Conservation (phyloP, 2,329 filamentous ascomycete genomes). For the Microcyclospora pomicola region DNA sequence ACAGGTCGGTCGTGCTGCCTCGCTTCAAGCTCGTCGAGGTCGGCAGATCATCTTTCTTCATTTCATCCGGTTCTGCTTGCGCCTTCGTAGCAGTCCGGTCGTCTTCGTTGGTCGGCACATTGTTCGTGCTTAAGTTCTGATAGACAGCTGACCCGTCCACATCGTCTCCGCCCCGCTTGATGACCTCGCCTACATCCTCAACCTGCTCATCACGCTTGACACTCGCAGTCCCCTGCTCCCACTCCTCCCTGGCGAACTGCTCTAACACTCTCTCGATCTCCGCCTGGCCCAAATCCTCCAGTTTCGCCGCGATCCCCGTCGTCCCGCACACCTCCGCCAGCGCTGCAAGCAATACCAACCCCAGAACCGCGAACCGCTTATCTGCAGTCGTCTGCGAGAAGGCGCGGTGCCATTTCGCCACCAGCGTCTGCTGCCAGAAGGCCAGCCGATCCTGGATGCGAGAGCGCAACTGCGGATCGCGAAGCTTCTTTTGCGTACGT, state of each 20-base stretch:
- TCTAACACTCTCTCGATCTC: constrained; percentile 30
- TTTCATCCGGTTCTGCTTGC: constrained; percentile 14
- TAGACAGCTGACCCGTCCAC: constrained; percentile 1
- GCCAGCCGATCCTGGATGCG: constrained; percentile 19
- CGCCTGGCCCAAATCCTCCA: constrained; percentile 28
- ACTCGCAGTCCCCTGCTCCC: constrained; percentile 19
- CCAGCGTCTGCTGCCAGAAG: constrained; percentile 27
- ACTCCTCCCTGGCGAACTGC: constrained; percentile 29
- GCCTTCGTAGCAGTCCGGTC: not conserved
- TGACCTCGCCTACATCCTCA: constrained; percentile 23
- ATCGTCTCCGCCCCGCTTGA: constrained; percentile 16
- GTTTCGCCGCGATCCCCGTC: constrained; percentile 27
- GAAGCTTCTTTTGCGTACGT: constrained; percentile 13
- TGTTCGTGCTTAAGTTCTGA: not conserved
- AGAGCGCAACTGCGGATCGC: constrained; percentile 7
- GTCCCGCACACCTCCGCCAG: constrained; percentile 29
- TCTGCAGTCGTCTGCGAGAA: constrained; percentile 34
- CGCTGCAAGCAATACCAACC: constrained; percentile 30
- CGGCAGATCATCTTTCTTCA: constrained; percentile 2
- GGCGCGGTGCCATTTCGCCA: constrained; percentile 20
- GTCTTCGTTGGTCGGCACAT: not conserved
- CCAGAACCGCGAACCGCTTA: constrained; percentile 32
- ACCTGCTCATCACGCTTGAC: constrained; percentile 2
- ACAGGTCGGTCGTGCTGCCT: not conserved
- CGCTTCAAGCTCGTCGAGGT: not conserved